Percentiles rank a stretch among this genome's conserved stretches.
Evolutionary conservation across 306 rosid genomes (phyloP).

Genomic region (Clitoria ternatea): DNA sequence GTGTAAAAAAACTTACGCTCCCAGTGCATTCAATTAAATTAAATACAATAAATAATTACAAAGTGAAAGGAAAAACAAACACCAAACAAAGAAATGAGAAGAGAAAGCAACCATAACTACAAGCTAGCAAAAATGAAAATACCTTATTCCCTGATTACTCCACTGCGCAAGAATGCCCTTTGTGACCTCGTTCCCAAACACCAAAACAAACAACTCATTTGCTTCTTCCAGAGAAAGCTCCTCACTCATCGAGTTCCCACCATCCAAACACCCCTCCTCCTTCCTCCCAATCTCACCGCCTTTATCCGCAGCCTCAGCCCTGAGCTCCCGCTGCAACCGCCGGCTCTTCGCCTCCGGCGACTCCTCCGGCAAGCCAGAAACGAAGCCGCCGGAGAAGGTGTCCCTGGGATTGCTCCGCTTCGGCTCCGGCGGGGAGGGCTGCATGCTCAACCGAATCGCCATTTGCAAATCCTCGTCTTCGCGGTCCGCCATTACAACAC

Average conservation of each 20-base stretch:
- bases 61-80: not conserved
- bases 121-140: not conserved
- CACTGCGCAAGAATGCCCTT: constrained; percentile 74
- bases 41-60: not conserved
- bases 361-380: constrained; percentile 35
- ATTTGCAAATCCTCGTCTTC: constrained; percentile 73
- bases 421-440: constrained; percentile 73
- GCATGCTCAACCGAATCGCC: constrained; percentile 89
- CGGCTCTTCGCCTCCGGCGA: constrained; percentile 59
- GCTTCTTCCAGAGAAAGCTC: constrained; percentile 54
- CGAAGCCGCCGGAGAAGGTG: constrained; percentile 27
- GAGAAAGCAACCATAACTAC: not conserved
- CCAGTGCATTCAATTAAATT: not conserved
- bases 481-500: constrained; percentile 65
- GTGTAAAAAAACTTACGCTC: too few species aligned
- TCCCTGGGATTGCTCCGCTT: constrained; percentile 82
- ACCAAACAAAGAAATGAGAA: not conserved
- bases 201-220: constrained; percentile 55
- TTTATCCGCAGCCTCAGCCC: constrained; percentile 88
- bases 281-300: constrained; percentile 22
- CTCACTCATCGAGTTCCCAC: constrained; percentile 18
- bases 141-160: constrained; percentile 96
- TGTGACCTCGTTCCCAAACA: constrained; percentile 66
- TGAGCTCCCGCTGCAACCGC: constrained; percentile 69
- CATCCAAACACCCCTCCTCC: not conserved